A percentile compares a stretch with the other conserved stretches of the same genome.
Conservation (phyloP, 306 rosid species). For the Ceratonia siliqua region DNA sequence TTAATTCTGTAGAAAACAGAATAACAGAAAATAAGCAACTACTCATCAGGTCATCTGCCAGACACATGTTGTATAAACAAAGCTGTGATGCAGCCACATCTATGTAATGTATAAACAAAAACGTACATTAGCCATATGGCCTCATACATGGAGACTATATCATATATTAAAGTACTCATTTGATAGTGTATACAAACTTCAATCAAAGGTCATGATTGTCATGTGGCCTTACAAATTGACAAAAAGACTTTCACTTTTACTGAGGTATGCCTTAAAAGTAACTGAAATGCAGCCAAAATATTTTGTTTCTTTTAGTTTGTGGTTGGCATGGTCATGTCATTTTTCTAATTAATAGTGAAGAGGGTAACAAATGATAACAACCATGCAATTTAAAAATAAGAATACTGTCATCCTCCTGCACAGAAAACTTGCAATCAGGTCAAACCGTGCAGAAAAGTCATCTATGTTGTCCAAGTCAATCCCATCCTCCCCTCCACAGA, state of each 20-base stretch:
- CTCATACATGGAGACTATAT: background rate
- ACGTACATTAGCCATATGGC: background rate
- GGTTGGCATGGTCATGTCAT: background rate
- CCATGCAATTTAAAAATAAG: background rate
- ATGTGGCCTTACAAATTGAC: background rate
- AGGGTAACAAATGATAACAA: background rate
- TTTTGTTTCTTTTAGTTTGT: background rate
- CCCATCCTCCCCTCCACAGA: background rate
- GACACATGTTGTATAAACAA: conserved; percentile 16
- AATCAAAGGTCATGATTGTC: background rate
- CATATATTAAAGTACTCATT: no score
- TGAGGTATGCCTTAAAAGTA: background rate
- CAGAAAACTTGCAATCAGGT: background rate
- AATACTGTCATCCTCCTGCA: background rate
- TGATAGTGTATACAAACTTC: background rate
- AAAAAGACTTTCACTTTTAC: background rate
- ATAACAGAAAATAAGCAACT: conserved; percentile 27
- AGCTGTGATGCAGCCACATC: conserved; percentile 17
- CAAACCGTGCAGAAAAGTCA: background rate
- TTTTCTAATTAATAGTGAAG: background rate
- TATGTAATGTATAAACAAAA: background rate
- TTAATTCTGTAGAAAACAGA: conserved; percentile 66
- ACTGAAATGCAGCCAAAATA: background rate
- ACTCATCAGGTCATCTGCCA: conserved; percentile 23
- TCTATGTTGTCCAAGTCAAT: background rate